These are phyloP conservation scores for Azolla pinnata DNA, from an alignment of 75 land plant species.

Conservation along the genomic window DNA sequence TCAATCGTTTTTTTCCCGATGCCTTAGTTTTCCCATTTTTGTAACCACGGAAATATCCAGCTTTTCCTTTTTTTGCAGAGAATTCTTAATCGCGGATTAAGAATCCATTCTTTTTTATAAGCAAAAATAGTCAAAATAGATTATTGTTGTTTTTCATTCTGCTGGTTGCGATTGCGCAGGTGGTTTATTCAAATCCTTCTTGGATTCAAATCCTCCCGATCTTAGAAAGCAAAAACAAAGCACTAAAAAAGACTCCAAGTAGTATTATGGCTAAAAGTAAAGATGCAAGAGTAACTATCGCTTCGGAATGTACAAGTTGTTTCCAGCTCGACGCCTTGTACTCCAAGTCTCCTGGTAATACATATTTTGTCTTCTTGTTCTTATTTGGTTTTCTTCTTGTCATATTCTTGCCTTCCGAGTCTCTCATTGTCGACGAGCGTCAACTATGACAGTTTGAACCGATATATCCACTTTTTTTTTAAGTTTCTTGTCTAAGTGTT, in stretches of 20 bases:
- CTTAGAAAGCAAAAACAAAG: not conserved
- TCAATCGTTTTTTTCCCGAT: not conserved
- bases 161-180: too few species aligned
- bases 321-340: too few species aligned
- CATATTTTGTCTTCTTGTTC: too few species aligned
- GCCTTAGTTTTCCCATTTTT: conserved; percentile 2
- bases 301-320: not conserved
- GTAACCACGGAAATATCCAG: not conserved
- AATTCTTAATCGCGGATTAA: not conserved
- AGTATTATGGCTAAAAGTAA: not conserved
- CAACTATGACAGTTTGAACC: too few species aligned
- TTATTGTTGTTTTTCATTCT: not conserved
- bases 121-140: not conserved
- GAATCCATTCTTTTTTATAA: not conserved
- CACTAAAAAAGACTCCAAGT: not conserved
- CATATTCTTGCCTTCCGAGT: too few species aligned
- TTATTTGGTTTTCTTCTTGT: too few species aligned
- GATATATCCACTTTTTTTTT: too few species aligned
- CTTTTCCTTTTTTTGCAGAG: not conserved
- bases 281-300: not conserved
- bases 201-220: not conserved
- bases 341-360: too few species aligned
- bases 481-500: too few species aligned
- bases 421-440: too few species aligned
- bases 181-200: not conserved